Evolutionary conservation across 352 stramenopile species (phyloP), one percentile per base, ranked within the genome.

Genomic region (Pythium angustatum): DNA sequence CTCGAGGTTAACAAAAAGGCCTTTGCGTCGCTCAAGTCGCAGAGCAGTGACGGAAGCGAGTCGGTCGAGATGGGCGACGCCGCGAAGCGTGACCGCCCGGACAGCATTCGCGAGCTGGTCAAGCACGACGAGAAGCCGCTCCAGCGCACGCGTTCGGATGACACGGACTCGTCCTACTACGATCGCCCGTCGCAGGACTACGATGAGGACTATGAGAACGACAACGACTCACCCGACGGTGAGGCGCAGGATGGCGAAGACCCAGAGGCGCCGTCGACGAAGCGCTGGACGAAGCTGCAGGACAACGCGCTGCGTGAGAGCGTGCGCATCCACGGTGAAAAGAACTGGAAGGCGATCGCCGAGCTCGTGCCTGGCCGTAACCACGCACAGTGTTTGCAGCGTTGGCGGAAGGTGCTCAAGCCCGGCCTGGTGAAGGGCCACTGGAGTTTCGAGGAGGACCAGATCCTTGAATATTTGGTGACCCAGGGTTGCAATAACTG

Each of bases 361-460:
- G 82, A 93, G 59, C 71, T 92, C 5, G 87, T 96, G 41, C 82
- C 84, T 12, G 83, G 83, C 44, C 85, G 89, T 19, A 93, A 94
- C 64, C 87, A 96, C 62, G 85, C 87, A 5, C 89, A 97, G 72
- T 97, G 89, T 48, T 69, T 96, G 50, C 89, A 97, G 69, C 82
- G 89, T 31, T 97, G 89, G 89, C 84, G 87, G 36, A 97, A 97
- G 69, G 88, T 99, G 44, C 83, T 99, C 33, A 97, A 97, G 66
- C 95, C 96, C 14, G 96, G 94, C 34, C 78, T 98, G 6, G 90
- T 97, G 33, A 99, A 99, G 71, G 94, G 94, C 47, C 93, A 96
- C 56, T 98, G 96, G 96, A 97, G 85, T 31, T 93, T 96, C 58
- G 90, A 98, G 68, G 96, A 98, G 66, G 96, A 98, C 76, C 79